Evolutionary conservation across 202 grass and related monocot genomes (phyloP).

Genomic region (Musa balbisiana): DNA sequence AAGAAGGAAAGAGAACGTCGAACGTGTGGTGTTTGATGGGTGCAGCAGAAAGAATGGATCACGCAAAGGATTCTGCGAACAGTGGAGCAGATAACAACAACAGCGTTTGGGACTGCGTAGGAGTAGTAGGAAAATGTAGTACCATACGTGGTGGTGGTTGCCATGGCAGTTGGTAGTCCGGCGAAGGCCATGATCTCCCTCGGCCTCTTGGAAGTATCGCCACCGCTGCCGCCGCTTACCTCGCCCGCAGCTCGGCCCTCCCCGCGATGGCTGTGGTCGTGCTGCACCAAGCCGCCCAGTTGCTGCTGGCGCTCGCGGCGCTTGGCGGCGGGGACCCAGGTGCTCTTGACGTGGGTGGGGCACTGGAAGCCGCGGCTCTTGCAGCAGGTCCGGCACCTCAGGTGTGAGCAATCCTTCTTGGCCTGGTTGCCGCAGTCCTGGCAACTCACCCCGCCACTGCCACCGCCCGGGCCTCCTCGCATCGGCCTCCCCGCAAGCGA

Average conservation of each 20-base stretch:
- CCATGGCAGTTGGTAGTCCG: not conserved
- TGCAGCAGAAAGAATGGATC: not conserved
- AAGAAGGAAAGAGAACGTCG: not conserved
- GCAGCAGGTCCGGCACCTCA: constrained; percentile 9
- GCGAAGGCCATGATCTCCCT: constrained; percentile 22
- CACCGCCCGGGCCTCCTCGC: not conserved
- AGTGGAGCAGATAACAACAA: constrained; percentile 10
- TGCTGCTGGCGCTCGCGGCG: constrained; percentile 74
- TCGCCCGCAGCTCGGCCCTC: no score
- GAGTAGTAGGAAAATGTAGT: not conserved
- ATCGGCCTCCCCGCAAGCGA: constrained; percentile 25
- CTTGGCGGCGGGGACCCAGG: constrained; percentile 36
- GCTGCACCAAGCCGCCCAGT: constrained; percentile 7
- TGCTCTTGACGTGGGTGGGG: constrained; percentile 10
- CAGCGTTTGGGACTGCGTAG: not conserved
- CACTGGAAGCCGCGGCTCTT: constrained; percentile 1
- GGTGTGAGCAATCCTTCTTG: constrained; percentile 1
- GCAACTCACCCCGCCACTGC: constrained; percentile 27
- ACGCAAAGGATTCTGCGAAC: not conserved
- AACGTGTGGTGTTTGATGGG: not conserved
- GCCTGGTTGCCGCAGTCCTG: constrained; percentile 8
- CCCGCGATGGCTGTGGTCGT: no score
- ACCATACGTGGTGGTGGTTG: constrained; percentile 45
- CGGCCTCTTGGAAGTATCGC: constrained; percentile 43
- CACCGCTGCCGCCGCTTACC: not conserved